Evolutionary conservation across 2,329 filamentous ascomycete species (phyloP).

Genomic region (Botrytis sinoallii): DNA sequence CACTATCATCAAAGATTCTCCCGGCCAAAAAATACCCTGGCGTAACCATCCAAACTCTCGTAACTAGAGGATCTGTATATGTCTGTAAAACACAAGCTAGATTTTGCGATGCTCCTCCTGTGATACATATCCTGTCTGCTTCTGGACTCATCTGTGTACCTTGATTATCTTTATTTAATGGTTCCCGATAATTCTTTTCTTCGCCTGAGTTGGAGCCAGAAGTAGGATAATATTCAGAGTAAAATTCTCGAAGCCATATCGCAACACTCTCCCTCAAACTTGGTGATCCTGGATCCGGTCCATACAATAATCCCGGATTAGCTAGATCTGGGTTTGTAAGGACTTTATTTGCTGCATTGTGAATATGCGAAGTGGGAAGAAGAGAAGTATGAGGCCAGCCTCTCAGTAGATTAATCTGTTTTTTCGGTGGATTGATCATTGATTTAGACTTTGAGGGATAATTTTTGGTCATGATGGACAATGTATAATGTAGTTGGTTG

Average conservation of each 20-base stretch:
- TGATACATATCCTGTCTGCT: slow-evolving; percentile 67
- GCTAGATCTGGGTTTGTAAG: slow-evolving; percentile 60
- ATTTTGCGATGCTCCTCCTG: slow-evolving; percentile 82
- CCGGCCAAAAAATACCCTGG: slow-evolving; percentile 84
- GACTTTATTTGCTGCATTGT: slow-evolving; percentile 49
- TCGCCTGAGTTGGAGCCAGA: not conserved
- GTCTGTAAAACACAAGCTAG: slow-evolving; percentile 73
- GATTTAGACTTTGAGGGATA: not conserved
- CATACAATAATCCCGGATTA: slow-evolving; percentile 54
- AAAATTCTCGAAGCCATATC: slow-evolving; percentile 62
- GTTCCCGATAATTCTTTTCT: not conserved
- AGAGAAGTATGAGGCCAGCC: slow-evolving; percentile 59
- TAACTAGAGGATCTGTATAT: slow-evolving; percentile 76
- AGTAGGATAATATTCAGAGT: slow-evolving; percentile 7
- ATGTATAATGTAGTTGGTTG: not conserved
- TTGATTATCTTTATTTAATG: not conserved
- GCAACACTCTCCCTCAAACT: slow-evolving; percentile 68
- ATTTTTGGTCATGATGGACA: slow-evolving; percentile 8
- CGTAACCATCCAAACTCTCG: slow-evolving; percentile 76
- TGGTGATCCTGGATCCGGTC: slow-evolving; percentile 70
- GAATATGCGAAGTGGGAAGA: slow-evolving; percentile 39
- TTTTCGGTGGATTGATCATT: slow-evolving; percentile 19
- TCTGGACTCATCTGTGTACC: not conserved
- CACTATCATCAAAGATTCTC: slow-evolving; percentile 78
- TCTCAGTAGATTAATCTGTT: slow-evolving; percentile 59